Percentiles rank a stretch among this genome's conserved stretches.
Conservation (phyloP, 1,139 yeast genomes). For the Dujonia santamariae region DNA sequence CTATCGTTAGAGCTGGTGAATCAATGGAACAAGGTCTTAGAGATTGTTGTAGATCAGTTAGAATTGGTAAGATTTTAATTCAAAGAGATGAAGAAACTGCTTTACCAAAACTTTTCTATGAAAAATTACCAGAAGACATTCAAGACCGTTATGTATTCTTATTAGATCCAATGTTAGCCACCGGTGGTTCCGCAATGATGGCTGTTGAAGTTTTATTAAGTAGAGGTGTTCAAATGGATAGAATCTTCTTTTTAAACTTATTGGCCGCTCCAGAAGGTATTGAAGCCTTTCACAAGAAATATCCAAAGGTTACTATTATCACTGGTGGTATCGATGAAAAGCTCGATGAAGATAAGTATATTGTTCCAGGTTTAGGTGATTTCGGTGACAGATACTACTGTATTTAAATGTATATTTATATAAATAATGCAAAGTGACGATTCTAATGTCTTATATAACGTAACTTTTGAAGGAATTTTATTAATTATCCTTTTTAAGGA, state of each 20-base stretch:
- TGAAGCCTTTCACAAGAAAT: constrained; percentile 67
- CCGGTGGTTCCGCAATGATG: constrained; percentile 98
- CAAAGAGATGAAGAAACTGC: constrained; percentile 94
- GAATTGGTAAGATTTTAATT: constrained; percentile 92
- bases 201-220: constrained; percentile 87
- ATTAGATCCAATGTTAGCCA: constrained; percentile 95
- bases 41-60: constrained; percentile 90
- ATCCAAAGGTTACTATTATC: constrained; percentile 82
- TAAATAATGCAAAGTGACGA: no score
- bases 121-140: constrained; percentile 90
- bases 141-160: constrained; percentile 82
- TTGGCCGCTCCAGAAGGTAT: constrained; percentile 96
- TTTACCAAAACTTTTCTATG: constrained; percentile 77
- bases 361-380: constrained; percentile 95
- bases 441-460: no score
- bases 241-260: constrained; percentile 84
- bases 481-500: no score
- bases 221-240: constrained; percentile 83
- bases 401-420: constrained; percentile 39
- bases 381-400: constrained; percentile 98
- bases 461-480: no score
- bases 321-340: constrained; percentile 92
- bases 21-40: constrained; percentile 97
- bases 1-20: constrained; percentile 97
- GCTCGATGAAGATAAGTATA: constrained; percentile 78